Base-by-base conservation (phyloP, 2,329 filamentous ascomycete species). In the Cordyceps pruinosa region DNA sequence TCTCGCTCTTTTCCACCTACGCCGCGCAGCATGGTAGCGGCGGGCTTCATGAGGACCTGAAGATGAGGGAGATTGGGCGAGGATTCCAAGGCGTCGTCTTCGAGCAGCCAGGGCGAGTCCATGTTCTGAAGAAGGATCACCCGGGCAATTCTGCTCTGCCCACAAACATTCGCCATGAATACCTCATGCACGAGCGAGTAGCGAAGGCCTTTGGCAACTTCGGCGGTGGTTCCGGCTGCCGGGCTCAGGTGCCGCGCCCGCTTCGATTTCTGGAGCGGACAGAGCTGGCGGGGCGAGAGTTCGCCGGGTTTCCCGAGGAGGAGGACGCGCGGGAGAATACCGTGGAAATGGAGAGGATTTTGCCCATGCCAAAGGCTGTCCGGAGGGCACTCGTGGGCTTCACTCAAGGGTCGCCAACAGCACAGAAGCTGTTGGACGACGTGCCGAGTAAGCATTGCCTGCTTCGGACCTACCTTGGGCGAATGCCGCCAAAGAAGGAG, bases 41-140 rank as follows among this genome's bases (percentile, higher is more conserved):
- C 13, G 13, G 5, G 28, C 23, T 13, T 7, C 13, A 10, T 23
- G 30, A 25, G 12, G 4, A 13, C 15, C n/a, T 3, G 13, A 17
- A 26, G 6, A 32, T 25, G 13, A 35, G 15, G 12, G 32, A 73
- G 64, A 61, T 75, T 66, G 64, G 60, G 4, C 41, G 59, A 58
- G 63, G 61, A 5, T 47, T 63, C 19, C 61, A 62, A 51, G 62
- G 50, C 4, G 46, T 52, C 3, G 50, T 62, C 13, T 63, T 63
- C 28, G 62, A 63, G 47, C 58, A 60, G 19, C n/a, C 51, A 17
- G 62, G 56, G 21, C 13, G n/a, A 15, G 5, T 32, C 7, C 4
- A 55, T 21, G 59, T 48, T 21, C 41, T 62, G 13, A 63, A 63
- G 52, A 62, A 61, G 28, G 62, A 63, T 30, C 54, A 56, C 51